Conservation (phyloP, 495 filamentous ascomycete genomes). For the Astrothelium macrocarpum region DNA sequence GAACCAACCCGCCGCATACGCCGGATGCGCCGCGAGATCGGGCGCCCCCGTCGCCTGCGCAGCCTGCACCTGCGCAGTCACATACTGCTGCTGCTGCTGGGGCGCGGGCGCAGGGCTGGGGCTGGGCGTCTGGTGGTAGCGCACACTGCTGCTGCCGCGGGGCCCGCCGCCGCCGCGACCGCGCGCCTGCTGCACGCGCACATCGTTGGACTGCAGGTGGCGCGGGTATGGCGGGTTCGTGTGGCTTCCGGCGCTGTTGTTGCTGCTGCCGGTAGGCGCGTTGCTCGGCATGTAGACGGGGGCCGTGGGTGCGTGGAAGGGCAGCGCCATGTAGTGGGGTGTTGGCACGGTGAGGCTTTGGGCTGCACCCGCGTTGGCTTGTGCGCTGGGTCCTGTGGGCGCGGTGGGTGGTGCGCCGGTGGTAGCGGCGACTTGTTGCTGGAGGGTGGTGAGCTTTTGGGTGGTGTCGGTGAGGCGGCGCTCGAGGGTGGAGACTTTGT, state of each 20-base stretch:
- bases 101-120: not conserved
- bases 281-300: too few relatives aligned
- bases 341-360: not conserved
- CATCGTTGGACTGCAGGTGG: not conserved
- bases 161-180: not conserved
- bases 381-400: too few relatives aligned
- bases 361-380: not conserved
- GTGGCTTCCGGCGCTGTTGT: too few relatives aligned
- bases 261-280: too few relatives aligned
- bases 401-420: not conserved
- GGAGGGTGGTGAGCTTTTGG: constrained; percentile 17
- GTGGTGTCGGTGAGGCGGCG: constrained; percentile 1
- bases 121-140: not conserved
- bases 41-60: not conserved
- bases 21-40: not conserved
- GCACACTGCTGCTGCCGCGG: not conserved
- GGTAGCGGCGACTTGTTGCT: not conserved
- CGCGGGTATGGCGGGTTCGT: too few relatives aligned
- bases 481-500: not conserved
- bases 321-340: not conserved
- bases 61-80: not conserved
- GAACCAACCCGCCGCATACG: not conserved
- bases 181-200: not conserved
- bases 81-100: not conserved
- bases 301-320: not conserved